Conservation (phyloP, 768 basidiomycete genomes). For the Gloeopeniophorella convolvens region DNA sequence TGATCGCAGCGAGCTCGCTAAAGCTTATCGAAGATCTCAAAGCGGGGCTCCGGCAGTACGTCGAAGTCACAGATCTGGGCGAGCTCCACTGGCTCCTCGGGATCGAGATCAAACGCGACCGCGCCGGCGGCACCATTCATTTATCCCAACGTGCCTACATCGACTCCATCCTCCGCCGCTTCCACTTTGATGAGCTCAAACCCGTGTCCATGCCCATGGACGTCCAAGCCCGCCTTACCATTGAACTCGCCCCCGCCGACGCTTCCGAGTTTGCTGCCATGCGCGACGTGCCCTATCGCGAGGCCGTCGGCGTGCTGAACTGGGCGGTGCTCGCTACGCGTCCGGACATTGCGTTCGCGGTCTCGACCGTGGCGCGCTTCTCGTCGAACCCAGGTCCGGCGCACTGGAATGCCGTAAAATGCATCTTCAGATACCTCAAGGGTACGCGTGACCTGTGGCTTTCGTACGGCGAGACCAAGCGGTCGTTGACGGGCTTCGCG, state of each 20-base stretch:
- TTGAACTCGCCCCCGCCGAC: slow-evolving; percentile 1
- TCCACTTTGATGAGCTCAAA: too few relatives aligned
- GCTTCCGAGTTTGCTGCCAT: background rate
- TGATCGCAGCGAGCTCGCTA: slow-evolving; percentile 23
- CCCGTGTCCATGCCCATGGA: slow-evolving; percentile 16
- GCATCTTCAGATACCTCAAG: slow-evolving; percentile 32
- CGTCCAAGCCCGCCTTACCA: slow-evolving; percentile 21
- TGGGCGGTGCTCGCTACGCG: slow-evolving; percentile 21
- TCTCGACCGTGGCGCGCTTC: slow-evolving; percentile 21
- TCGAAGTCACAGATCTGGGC: slow-evolving; percentile 29
- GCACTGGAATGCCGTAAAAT: slow-evolving; percentile 35
- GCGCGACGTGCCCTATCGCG: slow-evolving; percentile 12
- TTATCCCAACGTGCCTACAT: background rate
- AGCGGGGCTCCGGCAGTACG: slow-evolving; percentile 21
- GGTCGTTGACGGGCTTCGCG: slow-evolving; percentile 23
- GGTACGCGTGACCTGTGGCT: slow-evolving; percentile 27
- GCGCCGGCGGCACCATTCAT: background rate
- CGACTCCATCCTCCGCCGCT: background rate
- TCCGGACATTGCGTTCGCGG: slow-evolving; percentile 7
- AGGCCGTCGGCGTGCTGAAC: slow-evolving; percentile 24
- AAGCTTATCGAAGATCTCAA: slow-evolving; percentile 14
- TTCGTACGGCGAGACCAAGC: too few relatives aligned
- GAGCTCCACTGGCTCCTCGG: slow-evolving; percentile 23
- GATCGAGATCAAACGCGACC: too few relatives aligned
- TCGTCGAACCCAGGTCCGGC: slow-evolving; percentile 24